Base-by-base conservation (phyloP, 2,329 filamentous ascomycete species). In the Ceratocystis papillata region DNA sequence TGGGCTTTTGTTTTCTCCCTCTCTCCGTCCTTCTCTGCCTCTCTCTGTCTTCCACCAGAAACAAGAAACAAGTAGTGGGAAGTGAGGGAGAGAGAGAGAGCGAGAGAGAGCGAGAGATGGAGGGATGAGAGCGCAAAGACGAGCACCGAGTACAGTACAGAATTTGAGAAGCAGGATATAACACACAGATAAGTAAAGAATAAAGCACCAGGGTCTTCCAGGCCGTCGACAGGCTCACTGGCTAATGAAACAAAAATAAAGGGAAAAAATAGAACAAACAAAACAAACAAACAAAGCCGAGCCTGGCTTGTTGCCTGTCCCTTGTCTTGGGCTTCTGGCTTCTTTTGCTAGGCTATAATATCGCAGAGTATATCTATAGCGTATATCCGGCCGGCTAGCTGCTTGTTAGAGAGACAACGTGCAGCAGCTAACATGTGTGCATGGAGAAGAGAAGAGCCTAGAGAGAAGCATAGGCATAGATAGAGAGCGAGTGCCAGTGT, bases 261-360 rank as follows among this genome's bases (percentile, higher is more conserved):
- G 37, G 37, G 17, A 46, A 62, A 8, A 30, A 48, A 59, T 2
- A 20, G 4, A 8, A 59, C 33, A 59, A 33, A 59, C 15, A 33
- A 33, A 59, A 12, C 28, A 28, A 28, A 59, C 55, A 15, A n/a
- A 7, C 46, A n/a, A 48, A 10, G 48, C 48, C 2, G 25, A 20
- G 12, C 48, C 22, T 25, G 20, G 48, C 20, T 25, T 53, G 48
- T 25, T 25, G n/a, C 48, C 22, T 53, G 48, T 15, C 48, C 25
- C 48, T 53, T 10, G 46, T 22, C 55, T 59, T 28, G 10, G n/a
- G 55, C 55, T 53, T n/a, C 10, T 63, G 62, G 37, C 37, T 41
- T 53, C 25, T n/a, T 37, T n/a, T 37, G 55, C 25, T 37, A n/a
- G 55, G 17, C 28, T 59, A 59, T 59, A 59, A 37, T 20, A 59